A percentile compares a stretch with the other conserved stretches of the same genome.
Conservation (phyloP, 139 green algal genomes). For the Chlamydomonas sphaeroides region DNA sequence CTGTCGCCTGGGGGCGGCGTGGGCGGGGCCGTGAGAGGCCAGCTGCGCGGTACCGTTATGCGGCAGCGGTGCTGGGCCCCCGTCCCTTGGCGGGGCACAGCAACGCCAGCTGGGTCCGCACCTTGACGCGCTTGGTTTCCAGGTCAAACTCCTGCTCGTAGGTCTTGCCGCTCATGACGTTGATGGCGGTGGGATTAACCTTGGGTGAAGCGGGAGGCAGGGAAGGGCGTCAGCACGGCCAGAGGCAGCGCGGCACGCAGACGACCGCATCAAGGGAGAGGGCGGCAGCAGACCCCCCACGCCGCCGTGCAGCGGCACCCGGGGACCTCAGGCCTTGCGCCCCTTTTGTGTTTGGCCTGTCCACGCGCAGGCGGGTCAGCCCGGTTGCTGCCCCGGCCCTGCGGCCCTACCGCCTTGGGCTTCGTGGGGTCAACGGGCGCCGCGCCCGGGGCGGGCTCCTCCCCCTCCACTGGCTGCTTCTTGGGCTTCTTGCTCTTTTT, state of each 20-base stretch:
- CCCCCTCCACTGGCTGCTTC: background rate
- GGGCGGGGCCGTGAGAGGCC: too few relatives aligned
- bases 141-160: slow-evolving; percentile 59
- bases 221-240: too few relatives aligned
- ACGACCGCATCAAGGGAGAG: too few relatives aligned
- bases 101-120: background rate
- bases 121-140: slow-evolving; percentile 44
- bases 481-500: slow-evolving; percentile 54
- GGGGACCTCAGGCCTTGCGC: background rate
- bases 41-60: too few relatives aligned
- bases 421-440: slow-evolving; percentile 19
- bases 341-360: background rate
- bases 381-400: background rate
- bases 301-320: too few relatives aligned
- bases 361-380: background rate
- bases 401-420: slow-evolving; percentile 17
- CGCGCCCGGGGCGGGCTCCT: background rate
- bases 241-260: background rate
- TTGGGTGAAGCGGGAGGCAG: background rate
- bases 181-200: slow-evolving; percentile 20
- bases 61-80: too few relatives aligned
- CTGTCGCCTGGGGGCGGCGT: too few relatives aligned
- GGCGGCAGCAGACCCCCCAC: background rate
- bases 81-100: too few relatives aligned
- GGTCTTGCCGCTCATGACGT: slow-evolving; percentile 41